These are phyloP conservation scores for Veloboletus limbatus DNA, from an alignment of 1,284 basidiomycete species.

Conservation along the genomic window DNA sequence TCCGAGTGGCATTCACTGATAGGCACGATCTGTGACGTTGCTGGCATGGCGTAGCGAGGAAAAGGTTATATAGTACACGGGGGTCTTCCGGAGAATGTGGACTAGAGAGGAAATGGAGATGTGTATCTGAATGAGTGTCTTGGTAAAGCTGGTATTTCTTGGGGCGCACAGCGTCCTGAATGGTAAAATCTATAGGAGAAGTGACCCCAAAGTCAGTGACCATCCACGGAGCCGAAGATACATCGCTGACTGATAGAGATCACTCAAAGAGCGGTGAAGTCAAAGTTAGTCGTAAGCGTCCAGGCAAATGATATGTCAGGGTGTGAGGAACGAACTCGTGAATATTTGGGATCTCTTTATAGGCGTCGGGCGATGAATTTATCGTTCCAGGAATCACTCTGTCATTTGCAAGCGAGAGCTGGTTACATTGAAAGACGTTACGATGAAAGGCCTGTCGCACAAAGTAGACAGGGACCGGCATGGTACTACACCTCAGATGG, in stretches of 20 bases:
- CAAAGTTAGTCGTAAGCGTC: slow-evolving; percentile 7
- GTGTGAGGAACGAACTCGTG: neutral
- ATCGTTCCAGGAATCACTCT: neutral
- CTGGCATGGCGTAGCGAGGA: slow-evolving; percentile 7
- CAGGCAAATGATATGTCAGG: slow-evolving; percentile 12
- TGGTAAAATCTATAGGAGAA: neutral
- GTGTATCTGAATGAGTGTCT: neutral
- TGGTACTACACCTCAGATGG: neutral
- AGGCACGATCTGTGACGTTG: slow-evolving; percentile 2
- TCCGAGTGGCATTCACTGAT: slow-evolving; percentile 6
- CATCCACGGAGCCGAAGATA: neutral
- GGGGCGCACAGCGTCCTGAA: neutral
- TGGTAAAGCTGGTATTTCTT: slow-evolving; percentile 1
- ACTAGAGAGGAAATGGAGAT: neutral
- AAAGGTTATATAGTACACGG: neutral
- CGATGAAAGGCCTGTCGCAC: slow-evolving; percentile 20
- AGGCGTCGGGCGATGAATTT: neutral
- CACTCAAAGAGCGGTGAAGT: slow-evolving; percentile 2
- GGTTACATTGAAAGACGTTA: slow-evolving; percentile 13
- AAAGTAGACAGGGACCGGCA: slow-evolving; percentile 17
- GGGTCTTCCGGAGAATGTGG: neutral
- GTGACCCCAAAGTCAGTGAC: slow-evolving; percentile 1
- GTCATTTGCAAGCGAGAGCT: slow-evolving; percentile 4
- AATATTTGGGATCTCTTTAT: slow-evolving; percentile 17
- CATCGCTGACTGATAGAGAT: slow-evolving; percentile 10